Evolutionary conservation across 805 yeast species (phyloP).

Genomic region (Ogataea salicorniae): DNA sequence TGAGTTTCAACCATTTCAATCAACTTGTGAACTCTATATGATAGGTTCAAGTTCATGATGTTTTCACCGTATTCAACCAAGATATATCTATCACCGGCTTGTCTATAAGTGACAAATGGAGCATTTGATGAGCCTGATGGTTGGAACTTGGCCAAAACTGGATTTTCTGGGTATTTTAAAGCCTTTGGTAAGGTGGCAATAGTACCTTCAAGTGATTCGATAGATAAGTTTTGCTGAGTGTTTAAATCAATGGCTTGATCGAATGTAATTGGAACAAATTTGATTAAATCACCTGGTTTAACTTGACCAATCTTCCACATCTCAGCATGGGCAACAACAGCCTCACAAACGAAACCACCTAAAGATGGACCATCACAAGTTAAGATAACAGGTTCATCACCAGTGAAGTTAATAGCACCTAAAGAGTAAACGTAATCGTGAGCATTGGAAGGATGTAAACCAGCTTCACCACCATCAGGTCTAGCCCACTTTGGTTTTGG

Average conservation of each 20-base stretch:
- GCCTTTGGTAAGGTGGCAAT: conserved; percentile 27
- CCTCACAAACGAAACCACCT: conserved; percentile 97
- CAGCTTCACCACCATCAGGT: conserved; percentile 95
- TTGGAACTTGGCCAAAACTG: conserved; percentile 55
- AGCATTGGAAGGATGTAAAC: conserved; percentile 97
- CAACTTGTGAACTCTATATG: conserved; percentile 81
- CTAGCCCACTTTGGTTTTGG: conserved; percentile 98
- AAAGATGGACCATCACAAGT: conserved; percentile 97
- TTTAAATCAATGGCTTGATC: conserved; percentile 64
- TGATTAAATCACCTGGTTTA: conserved; percentile 85
- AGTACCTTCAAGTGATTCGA: conserved; percentile 41
- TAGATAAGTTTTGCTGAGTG: conserved; percentile 50
- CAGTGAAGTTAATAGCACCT: conserved; percentile 97
- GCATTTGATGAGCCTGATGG: conserved; percentile 41
- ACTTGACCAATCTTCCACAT: conserved; percentile 99
- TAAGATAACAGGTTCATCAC: conserved; percentile 96
- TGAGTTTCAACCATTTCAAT: conserved; percentile 64
- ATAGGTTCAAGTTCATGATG: conserved; percentile 73
- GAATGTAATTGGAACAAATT: conserved; percentile 72
- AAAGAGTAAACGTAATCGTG: conserved; percentile 95
- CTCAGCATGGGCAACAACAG: conserved; percentile 92
- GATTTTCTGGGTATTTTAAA: conserved; percentile 52
- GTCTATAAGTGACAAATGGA: conserved; percentile 82
- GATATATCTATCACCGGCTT: conserved; percentile 94
- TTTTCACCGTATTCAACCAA: conserved; percentile 92